Base-by-base conservation (phyloP, 2,329 filamentous ascomycete species). In the Gyromitra esculenta region DNA sequence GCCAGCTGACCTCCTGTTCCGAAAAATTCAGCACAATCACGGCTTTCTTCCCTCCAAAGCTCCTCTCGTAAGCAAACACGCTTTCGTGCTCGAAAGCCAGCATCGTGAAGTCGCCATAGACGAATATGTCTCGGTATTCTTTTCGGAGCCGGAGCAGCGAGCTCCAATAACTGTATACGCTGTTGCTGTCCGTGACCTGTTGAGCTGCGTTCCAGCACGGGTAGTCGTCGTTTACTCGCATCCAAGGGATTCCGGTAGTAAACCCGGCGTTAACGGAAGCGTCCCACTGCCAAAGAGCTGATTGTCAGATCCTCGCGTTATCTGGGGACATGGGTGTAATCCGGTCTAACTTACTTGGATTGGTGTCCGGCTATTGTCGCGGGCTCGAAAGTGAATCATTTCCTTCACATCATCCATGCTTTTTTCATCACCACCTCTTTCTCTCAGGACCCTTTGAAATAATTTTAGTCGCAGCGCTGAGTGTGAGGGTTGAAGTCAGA, bases 291-390 rank as follows among this genome's bases (percentile, higher is more conserved):
- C 2, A n/a, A 13, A 63, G 43, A 52, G 25, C 15, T 35, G 45
- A 25, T 45, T 15, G 37, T 13, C 7, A 25, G 25, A n/a, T 39
- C 2, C 25, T 2, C 25, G 9, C 21, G n/a, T 39, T 70, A 37
- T 37, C 13, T 43, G 13, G 11, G 43, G 43, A 5, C 21, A 68
- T 35, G 52, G 13, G 31, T 37, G 21, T 54, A 39, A 64, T 25
- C 35, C 25, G 48, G 13, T 35, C n/a, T 18, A 31, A 63, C 59
- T 70, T 62, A 75, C 73, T 41, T 76, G 68, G 83, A 93, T 90
- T 0, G 91, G 91, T 0, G 90, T 89, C 50, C 91, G 86, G 5
- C 88, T 89, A 82, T 94, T 91, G 82, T 94, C 91, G 31, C 91
- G 82, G 5, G 87, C 88, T 81, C 89, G 88, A 79, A 86, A 84